Evolutionary conservation across 177 flowering plant species (phyloP), one percentile per base, ranked within the genome.

Genomic region (Vitis hybrid): DNA sequence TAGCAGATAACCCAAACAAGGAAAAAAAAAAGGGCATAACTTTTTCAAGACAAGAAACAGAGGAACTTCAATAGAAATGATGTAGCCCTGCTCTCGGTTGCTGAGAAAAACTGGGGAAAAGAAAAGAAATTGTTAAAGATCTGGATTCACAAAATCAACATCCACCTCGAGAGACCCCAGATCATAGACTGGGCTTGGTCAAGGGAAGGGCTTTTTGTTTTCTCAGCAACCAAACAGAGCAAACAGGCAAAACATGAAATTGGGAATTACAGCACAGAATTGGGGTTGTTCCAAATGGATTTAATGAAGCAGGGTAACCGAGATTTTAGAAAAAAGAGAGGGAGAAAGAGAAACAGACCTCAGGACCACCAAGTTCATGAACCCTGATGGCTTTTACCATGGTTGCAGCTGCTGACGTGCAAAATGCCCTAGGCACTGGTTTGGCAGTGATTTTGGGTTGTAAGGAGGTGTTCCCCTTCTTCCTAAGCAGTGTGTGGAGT

Each of bases 381-480:
- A 90, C 85, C 81, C 89, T 84, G 46, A 93, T 87, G 14, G 94
- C 92, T 75, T 87, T 93, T 61, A 93, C 97, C 97, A 93, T 89
- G 59, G 79, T 21, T 70, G 68, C 63, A 46, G 49, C 62, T 54
- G 79, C 55, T 21, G 74, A 46, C 0, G 68, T 14, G 24, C 60
- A 59, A 27, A 62, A 21, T 52, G 69, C 19, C 65, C 70, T 19
- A 3, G 46, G 50, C 14, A 30, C n/a, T 40, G 30, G 13, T 16
- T 16, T 49, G n/a, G 56, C 3, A 13, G 35, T 11, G 16, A 57
- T 27, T 2, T 46, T 8, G 50, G 21, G 24, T 13, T 16, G 11
- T 35, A 51, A 54, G 59, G 49, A 5, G 46, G 16, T 7, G 14
- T 12, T 32, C 12, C 10, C 9, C 3, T 15, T 66, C 11, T 52